Conservation (phyloP, 2,329 filamentous ascomycete genomes). For the Lachnellula arida region DNA sequence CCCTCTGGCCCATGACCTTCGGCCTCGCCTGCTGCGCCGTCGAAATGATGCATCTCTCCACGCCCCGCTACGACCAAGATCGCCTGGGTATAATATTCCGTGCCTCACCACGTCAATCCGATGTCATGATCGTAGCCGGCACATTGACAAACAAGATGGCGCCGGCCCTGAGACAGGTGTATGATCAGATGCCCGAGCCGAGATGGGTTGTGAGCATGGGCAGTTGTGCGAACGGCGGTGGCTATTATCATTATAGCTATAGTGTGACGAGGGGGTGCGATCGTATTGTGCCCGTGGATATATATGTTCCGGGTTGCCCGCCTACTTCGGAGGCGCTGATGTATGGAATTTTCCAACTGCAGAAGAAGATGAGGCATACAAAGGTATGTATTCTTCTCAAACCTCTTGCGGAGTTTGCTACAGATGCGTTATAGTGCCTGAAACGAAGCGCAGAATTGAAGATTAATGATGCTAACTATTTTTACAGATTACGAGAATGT, state of each 20-base stretch:
- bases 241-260: constrained; percentile 86
- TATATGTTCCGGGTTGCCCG: constrained; percentile 74
- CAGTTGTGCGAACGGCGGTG: constrained; percentile 77
- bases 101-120: constrained; percentile 79
- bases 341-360: constrained; percentile 66
- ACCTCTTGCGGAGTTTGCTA: too few species aligned
- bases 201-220: constrained; percentile 84
- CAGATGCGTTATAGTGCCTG: too few species aligned
- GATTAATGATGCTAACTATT: constrained; percentile 5
- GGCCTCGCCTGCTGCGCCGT: constrained; percentile 84
- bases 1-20: constrained; percentile 85
- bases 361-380: constrained; percentile 55
- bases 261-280: constrained; percentile 71
- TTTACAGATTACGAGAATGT: constrained; percentile 37
- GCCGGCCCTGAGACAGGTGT: constrained; percentile 81
- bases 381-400: constrained; percentile 31
- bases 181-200: constrained; percentile 93
- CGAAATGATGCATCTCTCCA: constrained; percentile 91
- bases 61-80: constrained; percentile 85
- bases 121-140: constrained; percentile 91
- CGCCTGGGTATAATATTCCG: constrained; percentile 87
- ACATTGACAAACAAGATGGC: constrained; percentile 97
- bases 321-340: constrained; percentile 58
- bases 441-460: background rate
- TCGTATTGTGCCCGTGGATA: constrained; percentile 72